These are phyloP conservation scores for Byssochlamys sp. DNA, from an alignment of 2,329 filamentous ascomycete species.

Conservation along the genomic window DNA sequence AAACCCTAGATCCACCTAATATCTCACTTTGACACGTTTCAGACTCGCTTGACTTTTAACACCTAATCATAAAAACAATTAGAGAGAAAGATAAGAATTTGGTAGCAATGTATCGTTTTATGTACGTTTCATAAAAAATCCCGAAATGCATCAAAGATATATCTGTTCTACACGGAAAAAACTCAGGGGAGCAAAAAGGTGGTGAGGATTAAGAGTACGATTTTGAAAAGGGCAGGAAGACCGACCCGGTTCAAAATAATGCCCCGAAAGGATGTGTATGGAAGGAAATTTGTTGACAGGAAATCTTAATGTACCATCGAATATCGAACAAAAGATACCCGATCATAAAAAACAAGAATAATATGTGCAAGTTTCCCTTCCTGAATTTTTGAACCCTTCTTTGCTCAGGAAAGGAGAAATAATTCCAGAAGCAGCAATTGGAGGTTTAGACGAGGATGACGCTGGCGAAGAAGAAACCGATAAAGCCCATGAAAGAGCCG, in stretches of 20 bases:
- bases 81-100: neutral
- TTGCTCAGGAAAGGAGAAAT: neutral
- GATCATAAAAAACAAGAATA: neutral
- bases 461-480: neutral
- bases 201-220: neutral
- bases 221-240: neutral
- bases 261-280: no score
- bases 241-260: neutral
- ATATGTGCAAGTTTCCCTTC: neutral
- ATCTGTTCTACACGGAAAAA: neutral
- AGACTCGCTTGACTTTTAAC: no score
- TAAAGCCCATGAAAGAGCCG: constrained; percentile 4
- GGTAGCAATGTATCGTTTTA: neutral
- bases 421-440: neutral
- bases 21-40: no score
- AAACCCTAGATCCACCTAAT: no score
- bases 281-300: neutral
- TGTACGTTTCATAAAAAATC: neutral
- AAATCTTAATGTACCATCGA: neutral
- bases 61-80: neutral
- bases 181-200: neutral
- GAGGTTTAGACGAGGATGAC: neutral
- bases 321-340: neutral
- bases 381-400: neutral
- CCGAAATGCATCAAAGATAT: neutral